These are phyloP conservation scores for Lindgomyces ingoldianus DNA, from an alignment of 495 filamentous ascomycete genomes.

Conservation along the genomic window DNA sequence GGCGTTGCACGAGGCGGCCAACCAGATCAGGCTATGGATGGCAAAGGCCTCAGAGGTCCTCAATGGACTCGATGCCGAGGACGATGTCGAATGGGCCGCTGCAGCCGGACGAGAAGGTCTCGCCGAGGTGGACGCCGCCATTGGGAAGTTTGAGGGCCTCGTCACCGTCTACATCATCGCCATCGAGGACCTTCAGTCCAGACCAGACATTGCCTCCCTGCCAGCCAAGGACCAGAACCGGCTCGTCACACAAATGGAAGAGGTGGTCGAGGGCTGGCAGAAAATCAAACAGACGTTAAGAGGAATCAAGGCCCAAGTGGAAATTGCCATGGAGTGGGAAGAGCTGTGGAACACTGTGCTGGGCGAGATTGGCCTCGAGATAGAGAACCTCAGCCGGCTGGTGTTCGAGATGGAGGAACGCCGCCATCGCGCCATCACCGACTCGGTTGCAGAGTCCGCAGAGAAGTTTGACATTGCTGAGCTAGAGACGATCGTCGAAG, in stretches of 20 bases:
- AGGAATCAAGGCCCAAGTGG: constrained; percentile 83
- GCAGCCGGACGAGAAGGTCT: constrained; percentile 87
- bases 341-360: constrained; percentile 93
- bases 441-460: constrained; percentile 49
- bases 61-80: constrained; percentile 80
- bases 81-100: constrained; percentile 97
- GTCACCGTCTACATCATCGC: constrained; percentile 87
- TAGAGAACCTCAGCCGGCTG: constrained; percentile 76
- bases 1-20: constrained; percentile 76
- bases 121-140: constrained; percentile 83
- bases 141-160: constrained; percentile 78
- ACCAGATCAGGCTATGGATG: constrained; percentile 92
- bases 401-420: constrained; percentile 98
- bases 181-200: constrained; percentile 82
- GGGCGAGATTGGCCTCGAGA: constrained; percentile 88
- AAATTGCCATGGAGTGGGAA: constrained; percentile 98
- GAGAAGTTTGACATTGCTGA: constrained; percentile 80
- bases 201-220: constrained; percentile 73
- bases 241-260: constrained; percentile 84
- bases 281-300: constrained; percentile 73
- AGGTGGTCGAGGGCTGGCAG: constrained; percentile 79
- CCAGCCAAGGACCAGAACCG: constrained; percentile 64
- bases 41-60: constrained; percentile 85
- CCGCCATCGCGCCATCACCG: constrained; percentile 67
- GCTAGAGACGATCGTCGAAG: constrained; percentile 91